phyloP scores from a whole-genome alignment of 1,139 yeast genomes.

The Casaregolazyma lundiana region DNA sequence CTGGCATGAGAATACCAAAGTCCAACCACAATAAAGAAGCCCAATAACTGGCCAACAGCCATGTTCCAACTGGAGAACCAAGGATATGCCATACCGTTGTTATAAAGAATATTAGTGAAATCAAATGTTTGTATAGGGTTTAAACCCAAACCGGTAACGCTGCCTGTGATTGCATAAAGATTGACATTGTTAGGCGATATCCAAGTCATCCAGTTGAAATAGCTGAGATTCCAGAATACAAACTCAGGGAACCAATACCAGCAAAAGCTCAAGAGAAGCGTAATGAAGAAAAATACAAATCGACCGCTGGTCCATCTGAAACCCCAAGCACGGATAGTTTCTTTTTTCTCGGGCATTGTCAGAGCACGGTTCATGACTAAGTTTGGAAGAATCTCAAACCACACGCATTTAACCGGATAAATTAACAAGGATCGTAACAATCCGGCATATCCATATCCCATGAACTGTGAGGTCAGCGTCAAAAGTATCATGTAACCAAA shows the following conservation, averaged over 20 bases:
- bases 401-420: conserved; percentile 51
- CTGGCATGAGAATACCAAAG: conserved; percentile 49
- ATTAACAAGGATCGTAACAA: conserved; percentile 40
- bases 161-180: conserved; percentile 52
- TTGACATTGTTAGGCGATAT: conserved; percentile 50
- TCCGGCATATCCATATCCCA: conserved; percentile 59
- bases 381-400: conserved; percentile 42
- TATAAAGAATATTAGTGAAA: conserved; percentile 42
- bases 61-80: conserved; percentile 39
- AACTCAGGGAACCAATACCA: conserved; percentile 58
- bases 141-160: conserved; percentile 51
- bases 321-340: conserved; percentile 43
- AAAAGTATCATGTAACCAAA: conserved; percentile 45
- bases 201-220: conserved; percentile 62
- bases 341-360: conserved; percentile 34
- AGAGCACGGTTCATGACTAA: conserved; percentile 36
- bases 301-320: conserved; percentile 51
- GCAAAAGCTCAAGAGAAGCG: conserved; percentile 38
- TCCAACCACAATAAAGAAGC: conserved; percentile 38
- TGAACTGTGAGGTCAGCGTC: conserved; percentile 51
- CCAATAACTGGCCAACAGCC: conserved; percentile 40
- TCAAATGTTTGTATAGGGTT: conserved; percentile 53
- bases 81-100: conserved; percentile 40
- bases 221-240: conserved; percentile 45
- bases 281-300: conserved; percentile 42